These are phyloP conservation scores for Endocarpon pusillum DNA, from an alignment of 495 filamentous ascomycete species.

Conservation along the genomic window DNA sequence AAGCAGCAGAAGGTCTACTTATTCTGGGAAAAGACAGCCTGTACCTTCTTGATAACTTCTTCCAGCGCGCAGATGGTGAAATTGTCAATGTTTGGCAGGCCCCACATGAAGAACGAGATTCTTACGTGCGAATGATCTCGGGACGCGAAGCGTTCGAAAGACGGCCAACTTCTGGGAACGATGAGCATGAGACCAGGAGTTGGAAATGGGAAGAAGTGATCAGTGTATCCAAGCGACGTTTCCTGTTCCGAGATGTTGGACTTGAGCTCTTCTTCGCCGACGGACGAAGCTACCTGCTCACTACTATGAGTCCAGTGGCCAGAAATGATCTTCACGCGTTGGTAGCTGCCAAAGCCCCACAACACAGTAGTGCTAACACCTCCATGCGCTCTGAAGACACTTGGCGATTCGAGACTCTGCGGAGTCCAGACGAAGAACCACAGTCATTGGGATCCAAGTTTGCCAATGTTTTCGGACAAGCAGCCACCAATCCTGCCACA, in stretches of 20 bases:
- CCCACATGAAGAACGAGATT: constrained; percentile 78
- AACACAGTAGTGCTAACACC: constrained; percentile 39
- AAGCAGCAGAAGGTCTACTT: constrained; percentile 79
- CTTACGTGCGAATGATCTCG: constrained; percentile 84
- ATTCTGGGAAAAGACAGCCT: constrained; percentile 85
- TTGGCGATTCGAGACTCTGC: constrained; percentile 76
- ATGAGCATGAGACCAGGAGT: constrained; percentile 65
- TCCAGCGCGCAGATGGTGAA: constrained; percentile 85
- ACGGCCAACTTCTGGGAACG: constrained; percentile 28
- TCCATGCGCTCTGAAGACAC: constrained; percentile 45
- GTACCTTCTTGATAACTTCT: constrained; percentile 89
- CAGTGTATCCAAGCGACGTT: constrained; percentile 91
- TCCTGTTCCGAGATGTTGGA: constrained; percentile 87
- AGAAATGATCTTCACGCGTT: constrained; percentile 66
- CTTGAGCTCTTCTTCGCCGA: constrained; percentile 95
- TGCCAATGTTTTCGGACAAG: constrained; percentile 79
- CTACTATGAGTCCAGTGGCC: constrained; percentile 49
- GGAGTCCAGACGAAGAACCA: constrained; percentile 62
- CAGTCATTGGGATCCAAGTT: constrained; percentile 80
- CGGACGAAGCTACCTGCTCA: constrained; percentile 84
- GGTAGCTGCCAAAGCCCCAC: constrained; percentile 60
- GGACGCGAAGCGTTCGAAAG: constrained; percentile 50
- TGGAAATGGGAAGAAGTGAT: constrained; percentile 92
- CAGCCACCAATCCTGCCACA: constrained; percentile 60
- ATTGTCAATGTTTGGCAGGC: constrained; percentile 94